These are phyloP conservation scores for Leptographium procerum DNA, from an alignment of 2,329 filamentous ascomycete species.

Conservation along the genomic window DNA sequence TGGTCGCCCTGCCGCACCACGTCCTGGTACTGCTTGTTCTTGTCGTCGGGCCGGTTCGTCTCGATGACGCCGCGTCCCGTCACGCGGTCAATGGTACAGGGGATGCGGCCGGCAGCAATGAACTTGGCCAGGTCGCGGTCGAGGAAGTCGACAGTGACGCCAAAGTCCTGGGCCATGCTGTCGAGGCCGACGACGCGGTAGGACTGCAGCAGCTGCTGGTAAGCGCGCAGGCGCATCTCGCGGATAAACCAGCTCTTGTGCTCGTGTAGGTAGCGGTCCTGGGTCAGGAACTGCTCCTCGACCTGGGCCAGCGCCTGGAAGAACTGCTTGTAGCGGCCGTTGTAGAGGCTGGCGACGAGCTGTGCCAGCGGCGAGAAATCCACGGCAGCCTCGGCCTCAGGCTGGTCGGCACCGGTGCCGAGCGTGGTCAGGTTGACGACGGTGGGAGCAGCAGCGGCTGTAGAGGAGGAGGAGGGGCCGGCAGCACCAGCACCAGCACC, in stretches of 20 bases:
- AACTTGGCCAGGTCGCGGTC: constrained; percentile 95
- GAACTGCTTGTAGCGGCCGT: constrained; percentile 86
- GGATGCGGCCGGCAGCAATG: constrained; percentile 86
- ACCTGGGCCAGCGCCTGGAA: constrained; percentile 82
- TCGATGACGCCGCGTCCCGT: constrained; percentile 94
- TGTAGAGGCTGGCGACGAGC: constrained; percentile 85
- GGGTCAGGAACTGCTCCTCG: constrained; percentile 85
- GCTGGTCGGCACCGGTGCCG: constrained; percentile 54
- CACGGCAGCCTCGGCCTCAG: constrained; percentile 68
- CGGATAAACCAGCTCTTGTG: constrained; percentile 96
- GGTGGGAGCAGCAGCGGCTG: constrained; percentile 32
- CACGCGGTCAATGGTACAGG: constrained; percentile 95
- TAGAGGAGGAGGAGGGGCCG: not conserved
- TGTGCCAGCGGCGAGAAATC: constrained; percentile 84
- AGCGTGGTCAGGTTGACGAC: constrained; percentile 83
- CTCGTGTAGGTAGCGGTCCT: constrained; percentile 91
- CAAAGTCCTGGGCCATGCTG: constrained; percentile 96
- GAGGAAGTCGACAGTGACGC: constrained; percentile 90
- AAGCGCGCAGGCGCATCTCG: constrained; percentile 93
- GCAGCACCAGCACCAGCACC: not conserved
- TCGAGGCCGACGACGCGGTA: constrained; percentile 94
- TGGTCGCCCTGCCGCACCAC: constrained; percentile 96
- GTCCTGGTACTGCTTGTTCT: constrained; percentile 99
- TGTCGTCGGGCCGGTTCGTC: constrained; percentile 94
- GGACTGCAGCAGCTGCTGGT: constrained; percentile 93